Evolutionary conservation across 2,329 filamentous ascomycete genomes (phyloP).

Genomic region (Verticillium albo-atrum): DNA sequence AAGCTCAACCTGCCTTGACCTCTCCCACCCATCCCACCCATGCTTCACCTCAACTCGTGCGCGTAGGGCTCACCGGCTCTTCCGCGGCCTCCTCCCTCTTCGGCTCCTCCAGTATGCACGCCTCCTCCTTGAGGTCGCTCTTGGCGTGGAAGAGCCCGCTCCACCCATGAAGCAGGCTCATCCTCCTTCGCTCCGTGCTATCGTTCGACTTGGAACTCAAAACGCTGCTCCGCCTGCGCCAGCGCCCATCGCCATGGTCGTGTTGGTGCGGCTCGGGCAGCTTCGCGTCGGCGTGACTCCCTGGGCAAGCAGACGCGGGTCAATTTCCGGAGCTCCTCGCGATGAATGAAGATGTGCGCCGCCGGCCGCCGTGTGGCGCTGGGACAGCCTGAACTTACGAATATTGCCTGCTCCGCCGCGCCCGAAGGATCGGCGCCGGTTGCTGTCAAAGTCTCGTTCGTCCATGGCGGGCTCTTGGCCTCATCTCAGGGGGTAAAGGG

Average conservation of each 20-base stretch:
- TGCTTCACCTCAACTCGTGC: not conserved
- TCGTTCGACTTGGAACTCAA: constrained; percentile 1
- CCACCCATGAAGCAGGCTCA: not conserved
- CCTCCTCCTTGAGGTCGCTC: not conserved
- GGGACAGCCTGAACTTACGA: not conserved
- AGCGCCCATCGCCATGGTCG: not conserved
- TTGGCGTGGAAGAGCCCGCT: not conserved
- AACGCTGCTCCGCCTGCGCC: constrained; percentile 1
- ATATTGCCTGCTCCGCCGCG: constrained; percentile 6
- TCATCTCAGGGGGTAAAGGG: not conserved
- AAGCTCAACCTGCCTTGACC: no score
- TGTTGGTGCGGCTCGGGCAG: not conserved
- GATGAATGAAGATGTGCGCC: not conserved
- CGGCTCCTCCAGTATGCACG: not conserved
- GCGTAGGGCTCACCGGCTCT: not conserved
- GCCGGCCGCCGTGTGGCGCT: no score
- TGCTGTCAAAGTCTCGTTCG: constrained; percentile 2
- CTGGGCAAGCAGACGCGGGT: not conserved
- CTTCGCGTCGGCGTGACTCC: constrained; percentile 1
- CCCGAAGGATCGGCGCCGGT: constrained; percentile 1
- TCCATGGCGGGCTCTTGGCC: not conserved
- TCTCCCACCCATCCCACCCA: not conserved
- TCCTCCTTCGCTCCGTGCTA: not conserved
- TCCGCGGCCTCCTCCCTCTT: not conserved
- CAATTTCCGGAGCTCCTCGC: not conserved